A percentile compares a stretch with the other conserved stretches of the same genome.
Conservation (phyloP, 495 filamentous ascomycete species). For the Xylaria grammica region DNA sequence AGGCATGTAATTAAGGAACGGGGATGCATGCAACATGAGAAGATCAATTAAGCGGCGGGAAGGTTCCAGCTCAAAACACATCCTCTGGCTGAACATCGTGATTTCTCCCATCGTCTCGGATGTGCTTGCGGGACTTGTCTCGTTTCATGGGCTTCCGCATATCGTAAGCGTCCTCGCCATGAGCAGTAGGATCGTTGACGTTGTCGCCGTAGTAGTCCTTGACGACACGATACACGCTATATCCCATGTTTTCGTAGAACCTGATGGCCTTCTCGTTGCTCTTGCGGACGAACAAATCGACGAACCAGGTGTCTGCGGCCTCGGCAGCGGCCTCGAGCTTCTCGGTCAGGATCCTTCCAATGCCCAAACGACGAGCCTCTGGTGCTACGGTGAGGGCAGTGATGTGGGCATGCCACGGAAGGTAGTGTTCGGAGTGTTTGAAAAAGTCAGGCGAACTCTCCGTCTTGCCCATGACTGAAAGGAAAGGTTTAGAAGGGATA, state of each 20-base stretch:
- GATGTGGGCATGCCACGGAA: conserved; percentile 97
- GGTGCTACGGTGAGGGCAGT: conserved; percentile 94
- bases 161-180: conserved; percentile 86
- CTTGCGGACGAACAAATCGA: conserved; percentile 90
- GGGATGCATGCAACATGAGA: background rate
- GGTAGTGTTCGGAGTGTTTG: conserved; percentile 78
- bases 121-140: conserved; percentile 77
- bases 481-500: conserved; percentile 3
- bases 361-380: conserved; percentile 79
- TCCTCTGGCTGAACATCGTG: conserved; percentile 81
- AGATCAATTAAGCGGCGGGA: background rate
- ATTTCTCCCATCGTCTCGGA: conserved; percentile 82
- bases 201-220: conserved; percentile 80
- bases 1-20: conserved; percentile 28
- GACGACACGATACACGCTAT: conserved; percentile 83
- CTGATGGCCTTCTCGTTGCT: conserved; percentile 85
- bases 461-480: conserved; percentile 92
- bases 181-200: conserved; percentile 69
- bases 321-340: conserved; percentile 81
- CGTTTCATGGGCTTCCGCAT: conserved; percentile 92
- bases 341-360: conserved; percentile 78
- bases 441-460: conserved; percentile 81
- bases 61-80: conserved; percentile 66
- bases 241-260: conserved; percentile 92
- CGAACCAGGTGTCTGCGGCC: conserved; percentile 85